Evolutionary conservation across 1,284 basidiomycete genomes (phyloP), one percentile per base, ranked within the genome.

Genomic region (Sporisorium sorghi): DNA sequence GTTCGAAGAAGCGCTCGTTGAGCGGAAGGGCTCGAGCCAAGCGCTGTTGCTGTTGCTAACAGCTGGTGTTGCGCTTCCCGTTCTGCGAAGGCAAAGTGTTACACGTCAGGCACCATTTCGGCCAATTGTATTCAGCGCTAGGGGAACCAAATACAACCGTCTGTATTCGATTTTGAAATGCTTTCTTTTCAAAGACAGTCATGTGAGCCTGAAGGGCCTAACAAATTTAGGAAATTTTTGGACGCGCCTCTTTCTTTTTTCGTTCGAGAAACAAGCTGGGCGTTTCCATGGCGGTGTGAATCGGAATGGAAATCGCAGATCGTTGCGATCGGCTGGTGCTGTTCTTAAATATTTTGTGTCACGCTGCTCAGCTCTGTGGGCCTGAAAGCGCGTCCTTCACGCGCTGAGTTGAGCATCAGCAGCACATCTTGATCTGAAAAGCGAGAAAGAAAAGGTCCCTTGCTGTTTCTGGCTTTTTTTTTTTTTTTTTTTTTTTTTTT

Each of bases 1-100:
- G 49, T 39, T 50, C 35, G 35, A 50, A 50, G 49, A 50, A 35
- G 32, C 33, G 48, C 48, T 49, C 5, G n/a, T 5, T 32, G 32
- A 15, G 21, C 21, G 48, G 32, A 24, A 24, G 48, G 33, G 49
- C 49, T 50, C 49, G 49, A 50, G 49, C 49, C 49, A 50, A 50
- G 49, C 5, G 2, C 35, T 37, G 35, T 17, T 17, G 15, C 35
- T 40, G 37, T n/a, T 40, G 37, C n/a, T 40, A 8, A 1, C 9
- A 19, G n/a, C 28, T 47, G 15, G 10, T 17, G n/a, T 47, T 23
- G 49, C 35, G 49, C 35, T 50, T 50, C 49, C 49, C 49, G 21
- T 37, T 30, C 37, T 19, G 14, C 23, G 23, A 17, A 24, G 19
- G 30, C 11, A 10, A 5, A 24, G n/a, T 24, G 46, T 37, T 50